These are phyloP conservation scores for Helotiales sp. DNA, from an alignment of 2,329 filamentous ascomycete species.

Conservation along the genomic window DNA sequence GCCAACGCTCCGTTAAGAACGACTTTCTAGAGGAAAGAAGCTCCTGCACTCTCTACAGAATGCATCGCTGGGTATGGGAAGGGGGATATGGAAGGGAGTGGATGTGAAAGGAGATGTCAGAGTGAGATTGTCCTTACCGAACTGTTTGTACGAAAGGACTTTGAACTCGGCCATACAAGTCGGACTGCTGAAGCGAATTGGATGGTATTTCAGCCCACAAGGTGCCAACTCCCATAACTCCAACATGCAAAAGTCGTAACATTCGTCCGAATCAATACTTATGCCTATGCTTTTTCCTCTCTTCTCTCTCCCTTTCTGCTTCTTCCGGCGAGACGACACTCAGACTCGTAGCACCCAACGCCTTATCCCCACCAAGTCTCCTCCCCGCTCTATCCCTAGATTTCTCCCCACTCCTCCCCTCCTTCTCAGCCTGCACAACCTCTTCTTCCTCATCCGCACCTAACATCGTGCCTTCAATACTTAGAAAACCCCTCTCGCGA, in stretches of 20 bases:
- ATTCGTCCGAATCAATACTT: conserved; percentile 19
- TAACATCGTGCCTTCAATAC: conserved; percentile 86
- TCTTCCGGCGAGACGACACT: conserved; percentile 26
- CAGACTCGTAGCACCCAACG: conserved; percentile 34
- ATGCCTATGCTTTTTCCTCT: conserved; percentile 18
- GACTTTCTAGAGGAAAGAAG: conserved; percentile 66
- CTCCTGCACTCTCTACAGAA: conserved; percentile 72
- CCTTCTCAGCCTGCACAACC: conserved; percentile 51
- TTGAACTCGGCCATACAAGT: no score
- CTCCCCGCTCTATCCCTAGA: conserved; percentile 42
- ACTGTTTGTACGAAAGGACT: no score
- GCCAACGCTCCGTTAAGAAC: conserved; percentile 83
- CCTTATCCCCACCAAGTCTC: conserved; percentile 31
- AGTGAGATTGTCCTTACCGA: no score
- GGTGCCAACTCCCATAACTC: no score
- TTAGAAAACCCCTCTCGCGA: conserved; percentile 75
- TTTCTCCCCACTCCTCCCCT: conserved; percentile 44
- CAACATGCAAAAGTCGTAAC: background rate
- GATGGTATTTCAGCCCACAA: no score
- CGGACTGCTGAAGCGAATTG: no score
- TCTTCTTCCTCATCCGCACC: conserved; percentile 62
- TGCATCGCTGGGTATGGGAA: conserved; percentile 75
- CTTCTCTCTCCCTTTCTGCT: background rate
- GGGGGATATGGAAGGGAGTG: no score
- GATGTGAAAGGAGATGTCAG: no score